Conservation (phyloP, 805 yeast genomes). For the Myxozyma nipponensis region DNA sequence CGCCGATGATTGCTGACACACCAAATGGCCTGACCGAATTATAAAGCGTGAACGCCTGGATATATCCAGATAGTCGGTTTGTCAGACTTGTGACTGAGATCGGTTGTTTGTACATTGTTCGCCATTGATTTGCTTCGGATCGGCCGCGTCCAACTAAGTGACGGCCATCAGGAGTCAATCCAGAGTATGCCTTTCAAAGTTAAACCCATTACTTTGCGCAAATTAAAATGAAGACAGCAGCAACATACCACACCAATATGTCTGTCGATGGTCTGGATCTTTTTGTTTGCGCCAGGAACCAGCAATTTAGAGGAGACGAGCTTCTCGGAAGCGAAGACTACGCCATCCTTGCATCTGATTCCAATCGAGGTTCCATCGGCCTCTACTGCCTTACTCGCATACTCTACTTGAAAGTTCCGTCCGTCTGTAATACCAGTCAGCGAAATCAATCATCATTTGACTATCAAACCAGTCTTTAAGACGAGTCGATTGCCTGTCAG, state of each 20-base stretch:
- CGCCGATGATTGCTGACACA: conserved; percentile 86
- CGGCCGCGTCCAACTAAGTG: conserved; percentile 88
- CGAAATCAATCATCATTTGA: too few relatives aligned
- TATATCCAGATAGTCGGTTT: conserved; percentile 84
- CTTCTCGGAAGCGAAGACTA: conserved; percentile 97
- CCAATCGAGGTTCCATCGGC: conserved; percentile 96
- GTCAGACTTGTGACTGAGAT: conserved; percentile 78
- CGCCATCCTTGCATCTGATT: conserved; percentile 85
- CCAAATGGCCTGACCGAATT: conserved; percentile 98
- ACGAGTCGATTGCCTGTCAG: not conserved
- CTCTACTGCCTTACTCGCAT: conserved; percentile 96
- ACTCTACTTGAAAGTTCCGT: conserved; percentile 94
- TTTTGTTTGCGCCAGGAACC: conserved; percentile 82
- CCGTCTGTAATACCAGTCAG: conserved; percentile 76
- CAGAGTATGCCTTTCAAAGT: conserved; percentile 59
- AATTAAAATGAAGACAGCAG: not conserved
- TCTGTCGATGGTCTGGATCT: conserved; percentile 89
- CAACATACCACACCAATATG: conserved; percentile 74
- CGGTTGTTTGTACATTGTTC: conserved; percentile 68
- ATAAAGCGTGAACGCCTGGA: conserved; percentile 92
- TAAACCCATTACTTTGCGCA: not conserved
- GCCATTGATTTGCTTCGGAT: conserved; percentile 80
- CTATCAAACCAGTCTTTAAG: too few relatives aligned
- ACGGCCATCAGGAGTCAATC: conserved; percentile 94
- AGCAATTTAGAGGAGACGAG: conserved; percentile 78